Percentiles rank a stretch among this genome's conserved stretches.
Conservation (phyloP, 2,329 filamentous ascomycete species). For the Cladorrhinum sp. region DNA sequence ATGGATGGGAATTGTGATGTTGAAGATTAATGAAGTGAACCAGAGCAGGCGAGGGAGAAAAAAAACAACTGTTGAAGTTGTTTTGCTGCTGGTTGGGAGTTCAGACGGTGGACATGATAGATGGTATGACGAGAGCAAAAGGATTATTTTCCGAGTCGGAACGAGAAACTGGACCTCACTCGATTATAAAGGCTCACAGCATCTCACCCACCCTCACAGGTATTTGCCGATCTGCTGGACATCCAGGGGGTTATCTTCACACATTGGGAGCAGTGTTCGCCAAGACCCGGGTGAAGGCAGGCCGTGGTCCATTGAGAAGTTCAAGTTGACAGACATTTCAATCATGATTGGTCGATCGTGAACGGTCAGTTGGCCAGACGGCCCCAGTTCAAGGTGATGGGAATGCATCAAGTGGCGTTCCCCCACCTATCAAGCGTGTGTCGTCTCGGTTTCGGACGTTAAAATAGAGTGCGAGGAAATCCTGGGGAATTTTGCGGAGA, state of each 20-base stretch:
- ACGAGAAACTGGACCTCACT: too few species aligned
- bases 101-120: background rate
- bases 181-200: conserved; percentile 2
- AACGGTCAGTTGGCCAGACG: background rate
- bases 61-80: conserved; percentile 29
- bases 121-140: background rate
- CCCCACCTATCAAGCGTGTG: background rate
- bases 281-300: conserved; percentile 18
- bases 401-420: background rate
- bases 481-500: conserved; percentile 4
- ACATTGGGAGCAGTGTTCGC: conserved; percentile 1
- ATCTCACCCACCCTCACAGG: background rate
- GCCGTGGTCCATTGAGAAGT: conserved; percentile 5
- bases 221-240: conserved; percentile 19
- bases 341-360: background rate
- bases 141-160: too few species aligned
- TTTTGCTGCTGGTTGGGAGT: background rate
- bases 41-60: conserved; percentile 2
- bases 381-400: background rate
- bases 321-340: background rate
- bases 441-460: conserved; percentile 12
- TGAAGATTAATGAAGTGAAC: background rate
- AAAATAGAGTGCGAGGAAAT: conserved; percentile 19
- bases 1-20: background rate
- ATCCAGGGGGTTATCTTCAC: background rate